Conservation (phyloP, 495 filamentous ascomycete genomes). For the Cairneyella variabilis region DNA sequence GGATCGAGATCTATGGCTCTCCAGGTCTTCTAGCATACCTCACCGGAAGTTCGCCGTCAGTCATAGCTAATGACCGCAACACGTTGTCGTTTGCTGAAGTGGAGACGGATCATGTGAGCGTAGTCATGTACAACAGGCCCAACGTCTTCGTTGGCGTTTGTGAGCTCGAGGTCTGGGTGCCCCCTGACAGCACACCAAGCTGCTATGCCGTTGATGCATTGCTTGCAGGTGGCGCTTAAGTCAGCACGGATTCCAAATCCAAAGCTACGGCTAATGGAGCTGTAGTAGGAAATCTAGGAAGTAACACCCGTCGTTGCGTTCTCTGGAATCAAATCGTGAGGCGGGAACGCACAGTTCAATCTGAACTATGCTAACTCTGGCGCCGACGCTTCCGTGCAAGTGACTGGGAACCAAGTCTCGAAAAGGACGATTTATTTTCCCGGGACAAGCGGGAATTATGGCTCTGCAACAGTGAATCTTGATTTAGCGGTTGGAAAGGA, state of each 20-base stretch:
- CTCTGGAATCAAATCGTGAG: constrained; percentile 26
- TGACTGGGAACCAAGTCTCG: constrained; percentile 29
- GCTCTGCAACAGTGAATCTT: constrained; percentile 14
- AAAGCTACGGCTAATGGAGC: constrained; percentile 29
- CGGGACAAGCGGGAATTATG: constrained; percentile 23
- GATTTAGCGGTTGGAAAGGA: constrained; percentile 28
- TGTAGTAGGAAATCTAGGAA: constrained; percentile 27
- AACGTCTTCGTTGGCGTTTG: constrained; percentile 30
- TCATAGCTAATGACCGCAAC: constrained; percentile 36
- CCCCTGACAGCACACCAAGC: constrained; percentile 19
- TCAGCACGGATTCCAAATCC: constrained; percentile 28
- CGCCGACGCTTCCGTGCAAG: constrained; percentile 15
- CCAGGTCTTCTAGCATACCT: constrained; percentile 26
- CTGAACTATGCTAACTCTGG: constrained; percentile 27
- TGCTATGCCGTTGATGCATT: constrained; percentile 32
- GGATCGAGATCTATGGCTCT: constrained; percentile 34
- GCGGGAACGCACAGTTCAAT: constrained; percentile 12
- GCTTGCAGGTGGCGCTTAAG: constrained; percentile 25
- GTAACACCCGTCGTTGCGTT: constrained; percentile 31
- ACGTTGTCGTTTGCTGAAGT: constrained; percentile 30
- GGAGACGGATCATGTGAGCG: constrained; percentile 29
- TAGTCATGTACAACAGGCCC: constrained; percentile 30
- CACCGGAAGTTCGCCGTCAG: constrained; percentile 25
- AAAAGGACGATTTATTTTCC: constrained; percentile 14
- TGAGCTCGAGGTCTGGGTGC: constrained; percentile 37